Evolutionary conservation across 495 filamentous ascomycete species (phyloP).

Genomic region (Penicillium daleae): DNA sequence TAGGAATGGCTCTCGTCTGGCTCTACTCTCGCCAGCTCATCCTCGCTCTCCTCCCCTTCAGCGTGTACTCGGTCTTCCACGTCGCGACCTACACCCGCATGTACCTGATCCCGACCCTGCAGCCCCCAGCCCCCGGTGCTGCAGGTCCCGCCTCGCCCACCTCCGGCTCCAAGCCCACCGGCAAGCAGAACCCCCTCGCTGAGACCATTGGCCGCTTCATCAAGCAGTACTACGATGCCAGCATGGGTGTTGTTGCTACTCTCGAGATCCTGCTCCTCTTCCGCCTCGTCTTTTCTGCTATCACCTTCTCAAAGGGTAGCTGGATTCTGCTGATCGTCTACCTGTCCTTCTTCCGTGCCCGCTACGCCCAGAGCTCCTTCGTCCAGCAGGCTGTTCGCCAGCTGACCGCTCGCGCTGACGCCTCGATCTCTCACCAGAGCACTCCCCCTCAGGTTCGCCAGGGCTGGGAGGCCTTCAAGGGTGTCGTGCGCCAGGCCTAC

Average conservation of each 20-base stretch:
- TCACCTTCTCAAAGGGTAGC: constrained; percentile 86
- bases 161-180: constrained; percentile 55
- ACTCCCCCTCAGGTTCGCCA: constrained; percentile 83
- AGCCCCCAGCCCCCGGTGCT: constrained; percentile 39
- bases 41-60: constrained; percentile 89
- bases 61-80: constrained; percentile 98
- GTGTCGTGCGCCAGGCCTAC: constrained; percentile 67
- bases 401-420: constrained; percentile 75
- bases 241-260: constrained; percentile 78
- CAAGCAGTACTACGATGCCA: constrained; percentile 94
- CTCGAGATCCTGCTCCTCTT: constrained; percentile 82
- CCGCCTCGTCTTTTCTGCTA: constrained; percentile 74
- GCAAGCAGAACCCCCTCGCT: constrained; percentile 67
- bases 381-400: constrained; percentile 79
- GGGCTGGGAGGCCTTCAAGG: constrained; percentile 84
- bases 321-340: constrained; percentile 87
- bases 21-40: constrained; percentile 87
- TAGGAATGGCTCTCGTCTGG: constrained; percentile 95
- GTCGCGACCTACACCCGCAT: constrained; percentile 74
- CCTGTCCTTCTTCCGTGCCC: constrained; percentile 87
- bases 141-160: constrained; percentile 57
- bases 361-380: constrained; percentile 88
- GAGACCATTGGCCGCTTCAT: constrained; percentile 90
- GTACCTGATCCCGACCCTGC: constrained; percentile 57
- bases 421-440: constrained; percentile 79